These are phyloP conservation scores for Lunularia cruciata DNA, from an alignment of 225 moss, liverwort and hornwort genomes.

Conservation along the genomic window DNA sequence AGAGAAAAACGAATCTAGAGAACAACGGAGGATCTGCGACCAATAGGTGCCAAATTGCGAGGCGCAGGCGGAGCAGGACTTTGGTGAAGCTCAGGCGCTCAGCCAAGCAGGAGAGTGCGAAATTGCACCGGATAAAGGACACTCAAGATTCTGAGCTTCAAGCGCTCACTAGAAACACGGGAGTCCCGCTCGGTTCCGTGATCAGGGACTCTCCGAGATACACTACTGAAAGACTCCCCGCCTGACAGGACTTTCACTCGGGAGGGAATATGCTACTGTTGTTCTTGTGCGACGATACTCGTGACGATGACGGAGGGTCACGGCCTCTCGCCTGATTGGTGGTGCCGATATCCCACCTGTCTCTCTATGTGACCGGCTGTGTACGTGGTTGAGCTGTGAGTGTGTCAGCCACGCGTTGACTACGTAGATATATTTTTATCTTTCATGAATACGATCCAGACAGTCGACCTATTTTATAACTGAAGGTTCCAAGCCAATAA, in stretches of 20 bases:
- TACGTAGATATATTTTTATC: too few species aligned
- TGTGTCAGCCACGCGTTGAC: too few species aligned
- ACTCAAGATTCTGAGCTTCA: not conserved
- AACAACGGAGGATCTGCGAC: not conserved
- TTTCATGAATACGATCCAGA: too few species aligned
- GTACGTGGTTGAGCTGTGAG: too few species aligned
- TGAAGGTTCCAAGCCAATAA: too few species aligned
- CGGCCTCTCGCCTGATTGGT: conserved; percentile 2
- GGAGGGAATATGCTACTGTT: not conserved
- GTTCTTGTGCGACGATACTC: not conserved
- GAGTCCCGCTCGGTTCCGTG: not conserved
- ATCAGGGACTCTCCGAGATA: not conserved
- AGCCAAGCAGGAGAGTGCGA: not conserved
- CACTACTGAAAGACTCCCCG: too few species aligned
- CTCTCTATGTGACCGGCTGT: too few species aligned
- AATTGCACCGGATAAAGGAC: not conserved
- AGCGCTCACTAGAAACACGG: not conserved
- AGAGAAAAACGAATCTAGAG: not conserved
- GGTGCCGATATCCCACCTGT: not conserved
- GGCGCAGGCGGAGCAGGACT: not conserved
- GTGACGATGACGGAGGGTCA: not conserved
- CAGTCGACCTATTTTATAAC: too few species aligned
- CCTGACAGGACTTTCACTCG: not conserved
- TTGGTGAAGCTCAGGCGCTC: not conserved
- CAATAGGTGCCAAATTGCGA: not conserved